A percentile compares a stretch with the other conserved stretches of the same genome.
These are phyloP conservation scores for Sarcodon aspratus DNA, from an alignment of 768 basidiomycete genomes.

Conservation along the genomic window DNA sequence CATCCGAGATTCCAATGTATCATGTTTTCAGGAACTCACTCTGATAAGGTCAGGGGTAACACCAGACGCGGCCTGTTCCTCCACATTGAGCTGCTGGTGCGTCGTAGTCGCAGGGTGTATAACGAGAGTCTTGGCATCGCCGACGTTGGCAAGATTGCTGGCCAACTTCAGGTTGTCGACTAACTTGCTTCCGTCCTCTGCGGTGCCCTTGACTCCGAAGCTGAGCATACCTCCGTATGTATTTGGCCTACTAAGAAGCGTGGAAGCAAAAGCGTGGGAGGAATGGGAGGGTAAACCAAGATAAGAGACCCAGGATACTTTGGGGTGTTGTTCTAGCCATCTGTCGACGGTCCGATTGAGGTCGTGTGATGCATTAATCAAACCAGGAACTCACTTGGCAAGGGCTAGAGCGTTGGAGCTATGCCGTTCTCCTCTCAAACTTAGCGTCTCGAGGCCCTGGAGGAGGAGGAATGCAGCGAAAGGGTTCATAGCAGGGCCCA, in stretches of 20 bases:
- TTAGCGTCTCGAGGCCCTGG: constrained; percentile 73
- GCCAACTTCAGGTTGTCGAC: constrained; percentile 66
- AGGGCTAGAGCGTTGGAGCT: constrained; percentile 58
- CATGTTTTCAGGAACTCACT: constrained; percentile 23
- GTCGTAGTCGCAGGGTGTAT: constrained; percentile 75
- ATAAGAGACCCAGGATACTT: constrained; percentile 71
- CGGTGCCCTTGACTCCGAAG: constrained; percentile 63
- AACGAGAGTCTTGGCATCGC: constrained; percentile 71
- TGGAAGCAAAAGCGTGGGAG: constrained; percentile 46
- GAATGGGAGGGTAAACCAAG: constrained; percentile 55
- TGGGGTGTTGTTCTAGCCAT: constrained; percentile 53
- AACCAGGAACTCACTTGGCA: constrained; percentile 28
- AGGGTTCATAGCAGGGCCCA: constrained; percentile 57
- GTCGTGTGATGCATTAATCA: not conserved
- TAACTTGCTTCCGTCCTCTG: constrained; percentile 38
- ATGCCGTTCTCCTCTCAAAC: constrained; percentile 61
- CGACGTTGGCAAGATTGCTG: constrained; percentile 65
- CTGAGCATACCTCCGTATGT: constrained; percentile 64
- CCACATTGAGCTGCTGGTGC: constrained; percentile 52
- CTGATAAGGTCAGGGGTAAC: constrained; percentile 70
- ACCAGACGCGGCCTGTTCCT: constrained; percentile 54
- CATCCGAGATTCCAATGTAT: not conserved
- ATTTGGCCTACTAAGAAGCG: constrained; percentile 36
- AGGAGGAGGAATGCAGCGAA: constrained; percentile 66
- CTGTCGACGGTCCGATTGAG: not conserved